Conservation (phyloP, 257 asterid species). For the Lavandula angustifolia region DNA sequence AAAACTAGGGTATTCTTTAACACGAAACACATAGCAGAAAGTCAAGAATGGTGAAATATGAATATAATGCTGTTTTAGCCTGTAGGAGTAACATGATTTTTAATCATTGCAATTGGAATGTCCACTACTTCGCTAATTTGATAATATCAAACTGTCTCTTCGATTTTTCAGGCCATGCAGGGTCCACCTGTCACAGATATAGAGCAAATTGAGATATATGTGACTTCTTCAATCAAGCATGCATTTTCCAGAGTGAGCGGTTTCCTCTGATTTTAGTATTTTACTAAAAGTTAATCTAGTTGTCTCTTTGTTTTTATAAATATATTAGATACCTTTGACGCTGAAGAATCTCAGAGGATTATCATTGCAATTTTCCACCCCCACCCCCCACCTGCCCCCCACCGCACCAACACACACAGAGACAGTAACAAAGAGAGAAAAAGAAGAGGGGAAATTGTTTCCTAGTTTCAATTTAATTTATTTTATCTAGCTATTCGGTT, state of each 20-base stretch:
- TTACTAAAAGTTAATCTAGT: conserved; percentile 11
- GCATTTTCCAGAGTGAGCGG: conserved; percentile 78
- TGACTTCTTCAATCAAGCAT: conserved; percentile 74
- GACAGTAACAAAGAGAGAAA: not conserved
- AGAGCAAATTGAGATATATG: conserved; percentile 88
- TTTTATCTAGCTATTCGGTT: conserved; percentile 11
- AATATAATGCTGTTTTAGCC: not conserved
- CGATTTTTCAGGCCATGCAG: conserved; percentile 64
- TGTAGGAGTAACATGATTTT: not conserved
- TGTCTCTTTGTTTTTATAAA: conserved; percentile 5
- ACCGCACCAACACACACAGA: not conserved
- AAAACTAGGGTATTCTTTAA: not conserved
- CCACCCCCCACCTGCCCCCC: not conserved
- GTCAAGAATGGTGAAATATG: conserved; percentile 12
- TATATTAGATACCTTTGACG: not conserved
- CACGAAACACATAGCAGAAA: conserved; percentile 1
- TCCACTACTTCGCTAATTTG: conserved; percentile 3
- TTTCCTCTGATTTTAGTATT: conserved; percentile 25
- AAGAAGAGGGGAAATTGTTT: not conserved
- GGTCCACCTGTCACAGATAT: conserved; percentile 55
- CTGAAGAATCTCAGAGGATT: not conserved
- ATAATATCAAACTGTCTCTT: conserved; percentile 23
- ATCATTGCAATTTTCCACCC: too few species aligned
- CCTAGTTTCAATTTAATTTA: not conserved
- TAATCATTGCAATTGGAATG: conserved; percentile 8